A percentile compares a stretch with the other conserved stretches of the same genome.
phyloP scores from a whole-genome alignment of 371 early-diverging fungal genomes.

The Catenaria anguillulae region DNA sequence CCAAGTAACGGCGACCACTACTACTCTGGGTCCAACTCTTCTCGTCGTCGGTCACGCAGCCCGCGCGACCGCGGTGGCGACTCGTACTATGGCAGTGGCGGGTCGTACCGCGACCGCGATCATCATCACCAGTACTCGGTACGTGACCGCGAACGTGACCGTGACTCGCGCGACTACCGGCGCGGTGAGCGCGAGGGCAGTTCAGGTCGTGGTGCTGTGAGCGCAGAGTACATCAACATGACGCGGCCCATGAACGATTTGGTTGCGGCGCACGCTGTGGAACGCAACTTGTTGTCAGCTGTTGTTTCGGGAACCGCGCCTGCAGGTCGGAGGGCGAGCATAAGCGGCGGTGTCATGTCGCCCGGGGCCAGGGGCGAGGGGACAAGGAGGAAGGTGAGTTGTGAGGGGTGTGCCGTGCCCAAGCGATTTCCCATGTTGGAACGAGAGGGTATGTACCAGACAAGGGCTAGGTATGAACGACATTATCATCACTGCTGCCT shows the following conservation, averaged over 20 bases:
- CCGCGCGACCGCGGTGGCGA: not conserved
- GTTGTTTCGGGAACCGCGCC: no score
- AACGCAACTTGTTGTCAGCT: not conserved
- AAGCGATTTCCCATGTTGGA: no score
- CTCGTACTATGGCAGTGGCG: no score
- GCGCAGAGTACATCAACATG: not conserved
- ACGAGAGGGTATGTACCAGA: no score
- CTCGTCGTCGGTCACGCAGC: not conserved
- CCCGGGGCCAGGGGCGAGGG: not conserved
- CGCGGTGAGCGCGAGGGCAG: not conserved
- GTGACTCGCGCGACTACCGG: not conserved
- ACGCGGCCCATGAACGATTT: not conserved
- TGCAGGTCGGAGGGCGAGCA: not conserved
- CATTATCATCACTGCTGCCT: no score
- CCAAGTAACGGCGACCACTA: no score
- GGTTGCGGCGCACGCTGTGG: not conserved
- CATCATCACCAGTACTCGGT: no score
- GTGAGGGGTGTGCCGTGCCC: no score
- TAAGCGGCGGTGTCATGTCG: not conserved
- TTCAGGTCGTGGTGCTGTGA: not conserved
- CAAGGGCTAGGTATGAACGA: no score
- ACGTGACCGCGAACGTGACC: no score
- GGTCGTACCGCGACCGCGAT: no score
- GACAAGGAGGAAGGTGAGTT: conserved; percentile 3
- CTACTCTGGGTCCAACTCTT: no score